A percentile compares a stretch with the other conserved stretches of the same genome.
phyloP scores from a whole-genome alignment of 2,329 filamentous ascomycete genomes.

The Diaporthe sp. region DNA sequence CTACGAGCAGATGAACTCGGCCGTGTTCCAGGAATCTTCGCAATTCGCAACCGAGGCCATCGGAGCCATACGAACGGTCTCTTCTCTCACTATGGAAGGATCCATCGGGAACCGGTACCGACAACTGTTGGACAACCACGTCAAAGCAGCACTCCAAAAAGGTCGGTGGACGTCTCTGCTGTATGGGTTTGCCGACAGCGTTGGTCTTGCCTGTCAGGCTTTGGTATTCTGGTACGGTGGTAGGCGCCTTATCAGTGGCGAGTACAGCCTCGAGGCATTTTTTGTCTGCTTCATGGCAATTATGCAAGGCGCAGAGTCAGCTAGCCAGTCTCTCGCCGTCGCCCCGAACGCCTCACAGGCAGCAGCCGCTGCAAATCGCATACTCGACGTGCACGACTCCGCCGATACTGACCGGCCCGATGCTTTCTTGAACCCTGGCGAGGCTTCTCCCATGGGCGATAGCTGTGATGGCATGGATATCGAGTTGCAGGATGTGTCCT shows the following conservation, averaged over 20 bases:
- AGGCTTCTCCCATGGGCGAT: conserved; percentile 60
- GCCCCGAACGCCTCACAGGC: conserved; percentile 52
- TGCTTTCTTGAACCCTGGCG: conserved; percentile 44
- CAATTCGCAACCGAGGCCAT: conserved; percentile 76
- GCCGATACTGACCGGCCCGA: conserved; percentile 59
- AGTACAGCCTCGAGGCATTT: conserved; percentile 90
- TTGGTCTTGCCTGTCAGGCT: conserved; percentile 57
- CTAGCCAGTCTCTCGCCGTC: conserved; percentile 51
- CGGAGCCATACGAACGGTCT: conserved; percentile 73
- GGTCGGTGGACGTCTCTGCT: conserved; percentile 72
- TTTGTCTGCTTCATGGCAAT: conserved; percentile 86
- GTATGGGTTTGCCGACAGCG: conserved; percentile 68
- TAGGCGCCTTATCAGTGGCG: conserved; percentile 76
- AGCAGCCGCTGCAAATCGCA: conserved; percentile 49
- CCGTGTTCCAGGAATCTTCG: conserved; percentile 72
- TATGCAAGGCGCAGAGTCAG: conserved; percentile 78
- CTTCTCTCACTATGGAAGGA: conserved; percentile 72
- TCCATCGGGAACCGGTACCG: conserved; percentile 61
- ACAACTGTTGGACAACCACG: conserved; percentile 58
- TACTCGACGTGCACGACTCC: conserved; percentile 75
- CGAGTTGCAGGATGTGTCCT: conserved; percentile 94
- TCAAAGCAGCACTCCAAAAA: conserved; percentile 69
- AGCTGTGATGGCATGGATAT: conserved; percentile 78
- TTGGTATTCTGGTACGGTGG: conserved; percentile 96
- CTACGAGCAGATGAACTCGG: conserved; percentile 74